These are phyloP conservation scores for Suillus alpinus DNA, from an alignment of 768 basidiomycete genomes.

Conservation along the genomic window DNA sequence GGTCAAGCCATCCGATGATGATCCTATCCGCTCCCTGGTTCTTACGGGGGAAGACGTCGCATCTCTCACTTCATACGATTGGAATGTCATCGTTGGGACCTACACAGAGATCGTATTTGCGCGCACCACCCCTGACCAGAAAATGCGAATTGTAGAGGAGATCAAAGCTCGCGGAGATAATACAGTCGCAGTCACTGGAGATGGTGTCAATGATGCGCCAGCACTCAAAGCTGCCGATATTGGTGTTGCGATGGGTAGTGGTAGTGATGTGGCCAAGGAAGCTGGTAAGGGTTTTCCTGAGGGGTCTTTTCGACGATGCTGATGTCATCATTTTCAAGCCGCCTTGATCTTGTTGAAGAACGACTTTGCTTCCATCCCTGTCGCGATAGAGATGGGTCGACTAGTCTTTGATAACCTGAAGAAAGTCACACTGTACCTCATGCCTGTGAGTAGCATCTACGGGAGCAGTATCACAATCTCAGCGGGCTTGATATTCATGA, in stretches of 20 bases:
- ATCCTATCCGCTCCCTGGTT: slow-evolving; percentile 31
- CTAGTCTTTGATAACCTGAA: slow-evolving; percentile 50
- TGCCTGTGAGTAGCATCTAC: slow-evolving; percentile 23
- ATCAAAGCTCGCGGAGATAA: slow-evolving; percentile 38
- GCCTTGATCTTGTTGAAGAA: slow-evolving; percentile 46
- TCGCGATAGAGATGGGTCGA: slow-evolving; percentile 50
- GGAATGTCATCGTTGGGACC: slow-evolving; percentile 29
- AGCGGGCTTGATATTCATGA: neutral
- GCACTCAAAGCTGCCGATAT: slow-evolving; percentile 45
- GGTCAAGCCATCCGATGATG: slow-evolving; percentile 32
- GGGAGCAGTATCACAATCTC: neutral
- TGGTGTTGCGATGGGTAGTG: slow-evolving; percentile 42
- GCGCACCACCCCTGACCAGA: slow-evolving; percentile 47
- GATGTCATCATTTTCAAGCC: slow-evolving; percentile 12
- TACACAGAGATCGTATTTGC: slow-evolving; percentile 44
- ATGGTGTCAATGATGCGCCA: slow-evolving; percentile 46
- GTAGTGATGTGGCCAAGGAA: slow-evolving; percentile 42
- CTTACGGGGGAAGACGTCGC: slow-evolving; percentile 38
- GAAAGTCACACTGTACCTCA: slow-evolving; percentile 37
- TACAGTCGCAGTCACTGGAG: slow-evolving; percentile 46
- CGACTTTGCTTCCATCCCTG: slow-evolving; percentile 48
- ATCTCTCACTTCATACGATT: slow-evolving; percentile 28
- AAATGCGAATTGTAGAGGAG: slow-evolving; percentile 48
- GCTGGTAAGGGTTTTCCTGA: slow-evolving; percentile 35
- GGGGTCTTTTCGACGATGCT: slow-evolving; percentile 3